Base-by-base conservation (phyloP, 306 rosid species). In the Lithocarpus polystachyus region DNA sequence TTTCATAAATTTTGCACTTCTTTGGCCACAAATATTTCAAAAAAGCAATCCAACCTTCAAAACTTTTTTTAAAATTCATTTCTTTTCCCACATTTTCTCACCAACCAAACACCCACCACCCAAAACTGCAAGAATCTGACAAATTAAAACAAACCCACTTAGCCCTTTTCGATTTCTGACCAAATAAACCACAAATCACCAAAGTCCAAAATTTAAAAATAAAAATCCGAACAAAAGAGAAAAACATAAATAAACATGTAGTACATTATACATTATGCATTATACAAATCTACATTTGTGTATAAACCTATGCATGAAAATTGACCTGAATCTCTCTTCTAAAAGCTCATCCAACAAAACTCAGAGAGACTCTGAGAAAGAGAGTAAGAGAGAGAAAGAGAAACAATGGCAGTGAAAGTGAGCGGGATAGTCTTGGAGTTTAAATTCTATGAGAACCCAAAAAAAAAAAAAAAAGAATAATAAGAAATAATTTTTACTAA, bases 271-370 rank as follows among this genome's bases (percentile, higher is more conserved):
- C 65, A 14, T n/a, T n/a, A n/a, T n/a, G n/a, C 73, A 82, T 65
- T 65, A 31, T 22, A n/a, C 65, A 14, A 28, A 14, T 14, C 18
- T 20, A 61, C 62, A 55, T 31, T 48, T 20, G 23, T 68, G 24
- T 72, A 1, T 67, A 54, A 37, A 60, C 37, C 12, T 15, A 35
- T 61, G 71, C 60, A 54, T 52, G 59, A 35, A 82, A 72, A 71
- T 60, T 77, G 88, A 90, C 92, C 92, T 89, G 90, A 61, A 79
- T 87, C 83, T 88, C 82, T 81, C 85, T 45, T 74, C 81, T 45
- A 10, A 37, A 7, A 79, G 83, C 81, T 83, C 84, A 83, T 76
- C 81, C 86, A 79, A 62, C 22, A 72, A 54, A 57, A 77, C n/a
- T 51, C 23, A 84, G 80, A 48, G 73, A 80, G 71, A 37, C 79